Percentiles rank a stretch among this genome's conserved stretches.
Conservation (phyloP, 2,329 filamentous ascomycete species). For the Raffaelea arxii region DNA sequence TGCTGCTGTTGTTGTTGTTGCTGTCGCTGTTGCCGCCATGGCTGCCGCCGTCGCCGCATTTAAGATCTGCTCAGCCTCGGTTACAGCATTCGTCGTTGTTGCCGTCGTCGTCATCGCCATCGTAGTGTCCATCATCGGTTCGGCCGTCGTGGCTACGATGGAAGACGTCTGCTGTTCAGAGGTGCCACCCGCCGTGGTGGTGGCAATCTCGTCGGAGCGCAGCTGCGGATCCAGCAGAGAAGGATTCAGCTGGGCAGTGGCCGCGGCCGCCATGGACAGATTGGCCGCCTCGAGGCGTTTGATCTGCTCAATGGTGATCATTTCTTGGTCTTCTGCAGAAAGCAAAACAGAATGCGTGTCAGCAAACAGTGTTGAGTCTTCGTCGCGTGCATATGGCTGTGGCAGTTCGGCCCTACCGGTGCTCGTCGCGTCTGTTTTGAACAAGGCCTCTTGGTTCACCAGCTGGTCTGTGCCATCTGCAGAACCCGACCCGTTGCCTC, state of each 20-base stretch:
- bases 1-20: too few relatives aligned
- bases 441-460: too few relatives aligned
- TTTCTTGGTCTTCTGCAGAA: slow-evolving; percentile 11
- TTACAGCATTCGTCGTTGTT: too few relatives aligned
- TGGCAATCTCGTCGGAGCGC: slow-evolving; percentile 16
- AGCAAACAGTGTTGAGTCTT: too few relatives aligned
- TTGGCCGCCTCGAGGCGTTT: slow-evolving; percentile 40
- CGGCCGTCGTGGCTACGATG: background rate
- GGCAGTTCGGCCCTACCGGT: background rate
- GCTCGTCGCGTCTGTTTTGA: slow-evolving; percentile 5
- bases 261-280: slow-evolving; percentile 46
- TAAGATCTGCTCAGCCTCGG: too few relatives aligned
- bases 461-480: too few relatives aligned
- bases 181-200: slow-evolving; percentile 5
- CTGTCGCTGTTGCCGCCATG: background rate
- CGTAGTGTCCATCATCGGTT: too few relatives aligned
- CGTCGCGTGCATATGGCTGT: too few relatives aligned
- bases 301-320: slow-evolving; percentile 29
- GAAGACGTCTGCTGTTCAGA: background rate
- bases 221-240: slow-evolving; percentile 42
- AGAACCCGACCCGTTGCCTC: too few relatives aligned
- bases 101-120: background rate
- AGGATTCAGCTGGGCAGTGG: slow-evolving; percentile 44
- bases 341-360: background rate
- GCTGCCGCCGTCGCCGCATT: background rate